phyloP scores from a whole-genome alignment of 495 filamentous ascomycete genomes.

The Xylaria bambusicola region DNA sequence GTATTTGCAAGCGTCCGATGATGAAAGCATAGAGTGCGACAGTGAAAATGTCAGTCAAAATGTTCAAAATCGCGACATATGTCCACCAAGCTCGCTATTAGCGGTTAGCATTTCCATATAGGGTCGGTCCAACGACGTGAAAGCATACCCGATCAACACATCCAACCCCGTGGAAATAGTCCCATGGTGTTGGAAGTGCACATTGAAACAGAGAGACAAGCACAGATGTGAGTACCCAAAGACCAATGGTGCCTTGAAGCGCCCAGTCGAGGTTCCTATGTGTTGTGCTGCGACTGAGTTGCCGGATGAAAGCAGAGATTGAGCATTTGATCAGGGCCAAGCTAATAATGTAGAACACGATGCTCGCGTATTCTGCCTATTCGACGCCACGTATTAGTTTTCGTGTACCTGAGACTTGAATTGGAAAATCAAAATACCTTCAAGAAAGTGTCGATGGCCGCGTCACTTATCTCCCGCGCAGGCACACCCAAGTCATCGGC shows the following conservation, averaged over 20 bases:
- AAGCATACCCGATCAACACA: constrained; percentile 42
- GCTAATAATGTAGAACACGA: constrained; percentile 29
- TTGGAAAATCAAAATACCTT: constrained; percentile 1
- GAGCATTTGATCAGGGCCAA: constrained; percentile 40
- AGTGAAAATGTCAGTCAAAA: constrained; percentile 40
- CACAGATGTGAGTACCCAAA: constrained; percentile 34
- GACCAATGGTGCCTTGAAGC: constrained; percentile 22
- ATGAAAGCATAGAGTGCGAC: constrained; percentile 38
- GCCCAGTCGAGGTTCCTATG: constrained; percentile 27
- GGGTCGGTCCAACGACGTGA: not conserved
- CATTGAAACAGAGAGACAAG: constrained; percentile 44
- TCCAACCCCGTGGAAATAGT: constrained; percentile 28
- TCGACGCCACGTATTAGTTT: not conserved
- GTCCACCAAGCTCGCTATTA: constrained; percentile 42
- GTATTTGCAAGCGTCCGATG: constrained; percentile 38
- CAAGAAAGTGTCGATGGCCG: constrained; percentile 17
- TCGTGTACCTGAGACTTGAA: not conserved
- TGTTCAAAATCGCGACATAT: constrained; percentile 40
- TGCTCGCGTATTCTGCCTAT: constrained; percentile 39
- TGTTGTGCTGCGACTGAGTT: constrained; percentile 26
- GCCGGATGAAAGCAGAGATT: constrained; percentile 36
- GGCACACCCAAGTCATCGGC: constrained; percentile 29
- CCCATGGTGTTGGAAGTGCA: constrained; percentile 39
- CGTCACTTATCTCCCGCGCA: constrained; percentile 13
- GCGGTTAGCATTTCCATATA: not conserved